phyloP scores from a whole-genome alignment of 1,284 basidiomycete genomes.

The Rhodotorula sp. region DNA sequence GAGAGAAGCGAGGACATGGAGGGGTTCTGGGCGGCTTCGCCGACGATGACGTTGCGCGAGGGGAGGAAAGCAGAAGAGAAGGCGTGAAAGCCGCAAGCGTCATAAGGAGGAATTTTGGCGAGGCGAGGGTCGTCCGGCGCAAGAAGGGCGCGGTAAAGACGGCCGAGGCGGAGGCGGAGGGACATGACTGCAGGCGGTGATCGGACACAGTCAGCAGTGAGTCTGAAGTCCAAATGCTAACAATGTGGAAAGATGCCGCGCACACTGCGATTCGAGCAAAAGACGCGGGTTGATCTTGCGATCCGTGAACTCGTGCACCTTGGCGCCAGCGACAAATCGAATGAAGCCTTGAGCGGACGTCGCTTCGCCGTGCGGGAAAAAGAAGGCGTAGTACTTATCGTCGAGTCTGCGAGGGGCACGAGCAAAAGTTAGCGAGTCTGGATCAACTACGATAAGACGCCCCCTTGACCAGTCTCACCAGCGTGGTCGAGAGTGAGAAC shows the following conservation, averaged over 20 bases:
- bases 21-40: constrained; percentile 15
- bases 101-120: neutral
- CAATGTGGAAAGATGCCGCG: neutral
- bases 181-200: constrained; percentile 15
- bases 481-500: constrained; percentile 7
- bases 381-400: constrained; percentile 81
- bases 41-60: constrained; percentile 23
- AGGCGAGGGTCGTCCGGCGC: neutral
- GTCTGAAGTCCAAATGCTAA: too few relatives aligned
- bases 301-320: constrained; percentile 78
- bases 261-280: constrained; percentile 33
- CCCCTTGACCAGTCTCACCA: neutral
- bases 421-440: neutral
- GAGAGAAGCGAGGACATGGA: constrained; percentile 23
- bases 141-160: constrained; percentile 12
- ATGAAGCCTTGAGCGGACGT: constrained; percentile 73
- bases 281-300: constrained; percentile 72
- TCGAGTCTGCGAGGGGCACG: constrained; percentile 59
- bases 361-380: constrained; percentile 73
- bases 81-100: constrained; percentile 11
- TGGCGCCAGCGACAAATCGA: constrained; percentile 76
- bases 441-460: neutral
- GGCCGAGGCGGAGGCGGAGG: constrained; percentile 21
- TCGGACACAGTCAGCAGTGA: too few relatives aligned
- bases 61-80: constrained; percentile 3